A percentile compares a stretch with the other conserved stretches of the same genome.
Evolutionary conservation across 352 stramenopile genomes (phyloP).

Genomic region (Phytophthora tentaculata): DNA sequence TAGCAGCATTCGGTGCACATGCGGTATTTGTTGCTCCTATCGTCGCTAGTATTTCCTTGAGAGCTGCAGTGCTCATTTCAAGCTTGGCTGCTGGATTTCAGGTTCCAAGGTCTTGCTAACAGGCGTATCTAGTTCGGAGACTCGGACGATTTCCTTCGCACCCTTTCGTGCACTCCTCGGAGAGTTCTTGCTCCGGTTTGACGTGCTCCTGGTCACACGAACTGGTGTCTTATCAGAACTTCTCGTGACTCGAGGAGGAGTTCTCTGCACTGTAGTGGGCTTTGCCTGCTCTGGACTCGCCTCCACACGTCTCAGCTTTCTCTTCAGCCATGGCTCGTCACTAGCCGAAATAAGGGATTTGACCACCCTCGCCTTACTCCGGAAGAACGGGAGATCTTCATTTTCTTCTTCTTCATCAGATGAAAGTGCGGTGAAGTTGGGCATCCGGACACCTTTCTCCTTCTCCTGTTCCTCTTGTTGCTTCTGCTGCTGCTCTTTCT

Average conservation of each 20-base stretch:
- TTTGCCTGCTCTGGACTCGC: background rate
- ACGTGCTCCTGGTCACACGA: background rate
- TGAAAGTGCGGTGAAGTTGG: conserved; percentile 1
- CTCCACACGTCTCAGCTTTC: conserved; percentile 18
- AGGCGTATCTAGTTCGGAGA: conserved; percentile 1
- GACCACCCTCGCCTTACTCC: background rate
- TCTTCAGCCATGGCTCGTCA: conserved; percentile 11
- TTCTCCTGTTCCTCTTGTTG: too few relatives aligned
- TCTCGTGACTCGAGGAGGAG: background rate
- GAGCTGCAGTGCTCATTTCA: background rate
- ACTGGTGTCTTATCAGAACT: conserved; percentile 1
- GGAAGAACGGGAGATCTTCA: conserved; percentile 4
- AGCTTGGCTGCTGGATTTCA: background rate
- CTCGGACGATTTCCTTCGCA: background rate
- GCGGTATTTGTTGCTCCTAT: background rate
- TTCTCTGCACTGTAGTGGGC: background rate
- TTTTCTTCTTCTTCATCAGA: conserved; percentile 11
- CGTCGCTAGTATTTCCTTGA: background rate
- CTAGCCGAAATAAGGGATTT: background rate
- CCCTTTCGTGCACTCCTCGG: background rate
- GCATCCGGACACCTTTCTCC: background rate
- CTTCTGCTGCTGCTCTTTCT: conserved; percentile 1
- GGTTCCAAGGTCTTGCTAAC: background rate
- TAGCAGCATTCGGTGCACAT: background rate
- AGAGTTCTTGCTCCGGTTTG: conserved; percentile 4